These are phyloP conservation scores for Penicillium verrucosum DNA, from an alignment of 2,329 filamentous ascomycete species.

Conservation along the genomic window DNA sequence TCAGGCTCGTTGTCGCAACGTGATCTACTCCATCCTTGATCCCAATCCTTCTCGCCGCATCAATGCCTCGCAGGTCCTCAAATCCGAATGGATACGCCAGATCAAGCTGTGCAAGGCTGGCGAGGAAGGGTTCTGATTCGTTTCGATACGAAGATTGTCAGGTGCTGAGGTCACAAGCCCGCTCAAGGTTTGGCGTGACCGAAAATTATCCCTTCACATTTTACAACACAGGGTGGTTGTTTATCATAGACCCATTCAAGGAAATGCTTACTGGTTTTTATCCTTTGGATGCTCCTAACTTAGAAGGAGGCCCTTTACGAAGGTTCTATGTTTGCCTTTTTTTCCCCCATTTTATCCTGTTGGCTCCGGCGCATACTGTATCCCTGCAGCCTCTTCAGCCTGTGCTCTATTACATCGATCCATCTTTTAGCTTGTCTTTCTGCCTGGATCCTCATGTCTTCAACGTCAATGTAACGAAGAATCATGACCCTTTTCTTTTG, in stretches of 20 bases:
- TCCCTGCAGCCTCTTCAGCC: slow-evolving; percentile 14
- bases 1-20: slow-evolving; percentile 93
- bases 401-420: slow-evolving; percentile 8
- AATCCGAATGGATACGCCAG: slow-evolving; percentile 97
- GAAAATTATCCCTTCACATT: not conserved
- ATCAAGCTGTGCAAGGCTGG: slow-evolving; percentile 96
- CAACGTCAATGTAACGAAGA: slow-evolving; percentile 41
- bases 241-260: slow-evolving; percentile 18
- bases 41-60: slow-evolving; percentile 90
- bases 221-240: slow-evolving; percentile 16
- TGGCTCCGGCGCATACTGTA: slow-evolving; percentile 18
- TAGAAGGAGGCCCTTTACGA: slow-evolving; percentile 18
- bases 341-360: not conserved
- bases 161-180: slow-evolving; percentile 1
- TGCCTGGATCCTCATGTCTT: slow-evolving; percentile 28
- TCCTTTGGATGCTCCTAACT: slow-evolving; percentile 19
- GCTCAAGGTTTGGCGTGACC: not conserved
- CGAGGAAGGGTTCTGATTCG: slow-evolving; percentile 76
- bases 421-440: slow-evolving; percentile 26
- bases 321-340: not conserved
- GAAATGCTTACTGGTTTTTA: slow-evolving; percentile 3
- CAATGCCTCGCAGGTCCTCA: slow-evolving; percentile 92
- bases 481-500: slow-evolving; percentile 32
- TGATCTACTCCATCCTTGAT: slow-evolving; percentile 97
- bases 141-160: not conserved